Evolutionary conservation across 2,329 filamentous ascomycete species (phyloP).

Genomic region (Diplodia scrobiculata): DNA sequence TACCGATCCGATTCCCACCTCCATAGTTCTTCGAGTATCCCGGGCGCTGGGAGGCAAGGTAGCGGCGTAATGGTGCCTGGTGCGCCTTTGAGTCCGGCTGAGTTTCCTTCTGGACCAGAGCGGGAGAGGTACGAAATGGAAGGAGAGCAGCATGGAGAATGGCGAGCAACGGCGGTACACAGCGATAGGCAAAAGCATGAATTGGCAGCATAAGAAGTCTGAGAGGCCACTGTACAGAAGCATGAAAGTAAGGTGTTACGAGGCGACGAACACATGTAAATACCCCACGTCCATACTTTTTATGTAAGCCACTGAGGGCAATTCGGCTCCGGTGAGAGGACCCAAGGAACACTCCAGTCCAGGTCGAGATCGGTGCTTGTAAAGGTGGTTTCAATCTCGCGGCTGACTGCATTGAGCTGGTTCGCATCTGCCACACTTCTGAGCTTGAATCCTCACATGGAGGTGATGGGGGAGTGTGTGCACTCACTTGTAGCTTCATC

Average conservation of each 20-base stretch:
- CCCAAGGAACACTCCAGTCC: not conserved
- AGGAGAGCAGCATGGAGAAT: not conserved
- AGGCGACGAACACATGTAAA: not conserved
- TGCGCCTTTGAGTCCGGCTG: slow-evolving; percentile 8
- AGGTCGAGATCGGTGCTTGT: not conserved
- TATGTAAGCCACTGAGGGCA: not conserved
- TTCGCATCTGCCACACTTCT: not conserved
- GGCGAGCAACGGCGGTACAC: not conserved
- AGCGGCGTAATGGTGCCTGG: slow-evolving; percentile 9
- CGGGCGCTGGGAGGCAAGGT: not conserved
- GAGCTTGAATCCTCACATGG: no score
- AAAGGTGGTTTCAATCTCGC: no score
- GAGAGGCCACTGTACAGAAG: not conserved
- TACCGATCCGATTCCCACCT: not conserved
- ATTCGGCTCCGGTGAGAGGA: not conserved
- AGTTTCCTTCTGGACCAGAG: slow-evolving; percentile 12
- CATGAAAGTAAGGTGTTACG: not conserved
- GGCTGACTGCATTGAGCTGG: not conserved
- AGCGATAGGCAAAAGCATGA: slow-evolving; percentile 13
- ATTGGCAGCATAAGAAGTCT: not conserved
- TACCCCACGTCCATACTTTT: not conserved
- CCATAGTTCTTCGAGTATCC: not conserved
- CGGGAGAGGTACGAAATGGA: slow-evolving; percentile 19
- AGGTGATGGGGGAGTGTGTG: not conserved
- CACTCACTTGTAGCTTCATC: not conserved